Evolutionary conservation across 345 rosid species (phyloP).

Genomic region (Camelina neglecta): DNA sequence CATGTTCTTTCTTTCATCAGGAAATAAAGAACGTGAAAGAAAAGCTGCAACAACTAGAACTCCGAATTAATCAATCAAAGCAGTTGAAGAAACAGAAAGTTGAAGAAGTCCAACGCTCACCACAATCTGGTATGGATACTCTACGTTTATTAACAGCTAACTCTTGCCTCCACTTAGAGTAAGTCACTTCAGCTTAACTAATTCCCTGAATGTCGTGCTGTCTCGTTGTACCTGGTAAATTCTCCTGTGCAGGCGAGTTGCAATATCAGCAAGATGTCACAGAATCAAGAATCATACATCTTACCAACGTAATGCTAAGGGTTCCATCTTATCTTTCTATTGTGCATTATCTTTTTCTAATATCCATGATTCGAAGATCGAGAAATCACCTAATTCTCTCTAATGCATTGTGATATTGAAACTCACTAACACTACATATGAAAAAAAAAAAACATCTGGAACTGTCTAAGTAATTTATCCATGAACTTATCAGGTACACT

Average conservation of each 20-base stretch:
- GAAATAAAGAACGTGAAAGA: constrained; percentile 47
- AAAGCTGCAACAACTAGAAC: constrained; percentile 48
- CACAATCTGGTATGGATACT: constrained; percentile 41
- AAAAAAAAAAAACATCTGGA: background rate
- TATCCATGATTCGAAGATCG: background rate
- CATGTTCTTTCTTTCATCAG: constrained; percentile 30
- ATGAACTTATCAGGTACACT: constrained; percentile 46
- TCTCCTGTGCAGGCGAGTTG: constrained; percentile 38
- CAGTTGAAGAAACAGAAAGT: constrained; percentile 40
- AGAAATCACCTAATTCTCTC: constrained; percentile 2
- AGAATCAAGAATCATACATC: constrained; percentile 43
- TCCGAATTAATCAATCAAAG: constrained; percentile 42
- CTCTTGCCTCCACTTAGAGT: background rate
- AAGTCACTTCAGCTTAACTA: background rate
- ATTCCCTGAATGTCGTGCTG: background rate
- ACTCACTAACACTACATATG: background rate
- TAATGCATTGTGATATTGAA: background rate
- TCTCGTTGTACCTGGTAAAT: constrained; percentile 11
- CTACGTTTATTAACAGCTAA: constrained; percentile 3
- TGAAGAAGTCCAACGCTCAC: constrained; percentile 28
- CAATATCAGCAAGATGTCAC: constrained; percentile 36
- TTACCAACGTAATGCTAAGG: constrained; percentile 44
- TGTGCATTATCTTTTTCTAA: constrained; percentile 11
- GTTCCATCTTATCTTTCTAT: background rate
- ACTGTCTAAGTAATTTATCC: background rate